Evolutionary conservation across 2,329 filamentous ascomycete species (phyloP).

Genomic region (Nothomitra cinnamomea): DNA sequence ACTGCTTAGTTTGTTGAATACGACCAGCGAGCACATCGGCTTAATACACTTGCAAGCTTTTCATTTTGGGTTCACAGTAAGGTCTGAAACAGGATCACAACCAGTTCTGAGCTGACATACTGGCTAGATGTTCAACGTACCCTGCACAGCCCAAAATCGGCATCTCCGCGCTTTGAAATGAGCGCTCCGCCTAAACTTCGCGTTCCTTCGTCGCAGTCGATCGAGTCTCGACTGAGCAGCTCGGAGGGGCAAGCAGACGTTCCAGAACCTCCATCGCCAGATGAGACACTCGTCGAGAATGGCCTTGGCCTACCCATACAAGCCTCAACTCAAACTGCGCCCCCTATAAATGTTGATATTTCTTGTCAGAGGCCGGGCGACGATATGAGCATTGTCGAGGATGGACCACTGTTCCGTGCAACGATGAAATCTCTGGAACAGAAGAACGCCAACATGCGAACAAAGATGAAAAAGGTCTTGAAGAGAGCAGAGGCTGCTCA

Average conservation of each 20-base stretch:
- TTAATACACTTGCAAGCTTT: slow-evolving; percentile 81
- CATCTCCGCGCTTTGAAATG: slow-evolving; percentile 56
- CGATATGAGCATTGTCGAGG: slow-evolving; percentile 70
- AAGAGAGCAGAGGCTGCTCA: slow-evolving; percentile 86
- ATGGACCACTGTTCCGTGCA: slow-evolving; percentile 87
- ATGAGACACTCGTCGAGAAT: slow-evolving; percentile 11
- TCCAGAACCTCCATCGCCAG: slow-evolving; percentile 17
- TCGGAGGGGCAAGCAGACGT: slow-evolving; percentile 33
- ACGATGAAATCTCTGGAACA: slow-evolving; percentile 94
- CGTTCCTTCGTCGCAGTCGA: slow-evolving; percentile 72
- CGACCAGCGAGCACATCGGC: slow-evolving; percentile 74
- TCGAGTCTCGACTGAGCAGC: slow-evolving; percentile 65
- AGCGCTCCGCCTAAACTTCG: slow-evolving; percentile 59
- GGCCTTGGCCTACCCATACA: slow-evolving; percentile 1
- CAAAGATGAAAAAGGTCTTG: slow-evolving; percentile 88
- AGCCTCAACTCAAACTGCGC: slow-evolving; percentile 23
- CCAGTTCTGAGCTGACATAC: slow-evolving; percentile 18
- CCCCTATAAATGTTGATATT: slow-evolving; percentile 61
- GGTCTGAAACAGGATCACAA: no score
- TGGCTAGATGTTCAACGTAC: slow-evolving; percentile 21
- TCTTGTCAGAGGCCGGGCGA: slow-evolving; percentile 70
- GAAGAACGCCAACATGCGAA: slow-evolving; percentile 86
- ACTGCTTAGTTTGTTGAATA: slow-evolving; percentile 73
- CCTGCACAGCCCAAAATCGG: slow-evolving; percentile 21
- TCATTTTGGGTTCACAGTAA: slow-evolving; percentile 83